A percentile compares a stretch with the other conserved stretches of the same genome.
These are phyloP conservation scores for Penicillium sp. DNA, from an alignment of 2,329 filamentous ascomycete species.

Conservation along the genomic window DNA sequence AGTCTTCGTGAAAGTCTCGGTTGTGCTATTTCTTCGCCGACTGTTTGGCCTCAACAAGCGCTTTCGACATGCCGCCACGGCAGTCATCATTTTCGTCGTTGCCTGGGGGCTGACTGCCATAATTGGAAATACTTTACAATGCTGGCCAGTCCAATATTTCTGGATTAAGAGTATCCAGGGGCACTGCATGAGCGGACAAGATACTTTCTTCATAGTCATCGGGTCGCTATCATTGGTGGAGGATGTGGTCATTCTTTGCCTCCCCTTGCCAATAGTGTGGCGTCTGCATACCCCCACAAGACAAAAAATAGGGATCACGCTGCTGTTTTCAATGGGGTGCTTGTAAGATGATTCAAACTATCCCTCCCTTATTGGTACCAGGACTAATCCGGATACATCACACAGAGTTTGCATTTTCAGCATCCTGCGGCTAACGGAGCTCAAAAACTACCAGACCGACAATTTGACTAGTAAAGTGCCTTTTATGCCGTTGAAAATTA, in stretches of 20 bases:
- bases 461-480: constrained; percentile 5
- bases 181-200: constrained; percentile 19
- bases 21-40: constrained; percentile 17
- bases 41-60: constrained; percentile 8
- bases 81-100: constrained; percentile 11
- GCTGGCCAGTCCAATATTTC: constrained; percentile 20
- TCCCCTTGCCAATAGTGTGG: constrained; percentile 22
- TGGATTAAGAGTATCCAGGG: constrained; percentile 16
- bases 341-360: constrained; percentile 5
- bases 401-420: constrained; percentile 23
- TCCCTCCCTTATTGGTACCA: background rate
- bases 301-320: constrained; percentile 11
- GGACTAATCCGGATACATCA: background rate
- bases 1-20: constrained; percentile 20
- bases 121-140: constrained; percentile 22
- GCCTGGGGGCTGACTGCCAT: constrained; percentile 16
- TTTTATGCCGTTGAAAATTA: background rate
- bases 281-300: constrained; percentile 8
- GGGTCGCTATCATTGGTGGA: constrained; percentile 15
- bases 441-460: constrained; percentile 4
- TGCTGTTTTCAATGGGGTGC: constrained; percentile 14
- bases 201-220: constrained; percentile 14
- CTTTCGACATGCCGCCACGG: background rate
- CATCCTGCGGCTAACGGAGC: constrained; percentile 3
- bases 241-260: constrained; percentile 18